Evolutionary conservation across 208 protist species (phyloP), one percentile per base, ranked within the genome.

Genomic region (Trypanosoma brucei): DNA sequence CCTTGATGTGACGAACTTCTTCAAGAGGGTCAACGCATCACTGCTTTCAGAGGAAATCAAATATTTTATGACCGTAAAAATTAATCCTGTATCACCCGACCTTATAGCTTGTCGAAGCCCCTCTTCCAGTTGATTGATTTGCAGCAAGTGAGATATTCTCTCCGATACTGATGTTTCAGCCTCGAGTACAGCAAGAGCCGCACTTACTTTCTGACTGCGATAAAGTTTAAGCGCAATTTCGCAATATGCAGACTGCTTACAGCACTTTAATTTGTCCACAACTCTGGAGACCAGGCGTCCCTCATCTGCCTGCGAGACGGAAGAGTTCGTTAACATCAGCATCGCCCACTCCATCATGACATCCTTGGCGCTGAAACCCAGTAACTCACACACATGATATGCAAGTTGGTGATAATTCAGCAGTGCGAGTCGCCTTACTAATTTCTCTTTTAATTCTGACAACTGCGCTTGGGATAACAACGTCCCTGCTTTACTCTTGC

Each of bases 271-370:
- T 66, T 84, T 86, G 33, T 70, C 54, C 7, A 84, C 72, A 14
- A 93, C 72, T 49, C 70, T 59, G 31, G 72, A 62, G 1, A 76
- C 79, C 36, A 71, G 57, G 50, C 54, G 45, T 49, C 65, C 75
- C 42, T 88, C 81, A 4, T 68, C 66, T 2, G 63, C 62, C 37
- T 53, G 35, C 11, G 58, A 40, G 22, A 58, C 61, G 31, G 56
- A 59, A 36, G 48, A 54, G 44, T 71, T 46, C 1, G 59, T 64
- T 11, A 98, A 81, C 68, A 97, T 97, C 9, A 65, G 71, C 59
- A 96, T 81, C 7, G 94, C 96, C 97, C 97, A 99, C 62, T 97
- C 84, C 49, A 87, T 65, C n/a, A 99, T 72, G 4, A 98, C 80
- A 6, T 54, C 66, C 33, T 92, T 80, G 3, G 70, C 70, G 55